Conservation (phyloP, 805 yeast genomes). For the Saturnispora kantuleensis region DNA sequence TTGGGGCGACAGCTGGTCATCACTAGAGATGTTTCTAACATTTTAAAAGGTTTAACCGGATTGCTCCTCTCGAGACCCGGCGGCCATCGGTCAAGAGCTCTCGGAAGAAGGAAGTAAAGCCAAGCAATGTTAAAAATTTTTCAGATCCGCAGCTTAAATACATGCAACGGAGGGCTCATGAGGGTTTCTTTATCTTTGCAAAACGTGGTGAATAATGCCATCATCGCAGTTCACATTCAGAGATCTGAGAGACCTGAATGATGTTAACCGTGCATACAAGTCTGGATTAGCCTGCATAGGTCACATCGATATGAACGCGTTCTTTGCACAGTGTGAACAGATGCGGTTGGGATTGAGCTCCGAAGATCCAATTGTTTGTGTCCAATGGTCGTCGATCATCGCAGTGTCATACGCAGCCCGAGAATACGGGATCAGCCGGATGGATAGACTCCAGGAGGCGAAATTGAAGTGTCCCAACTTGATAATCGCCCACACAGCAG, state of each 20-base stretch:
- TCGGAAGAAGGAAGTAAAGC: not conserved
- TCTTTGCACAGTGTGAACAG: conserved; percentile 91
- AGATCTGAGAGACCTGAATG: conserved; percentile 40
- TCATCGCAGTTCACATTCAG: conserved; percentile 38
- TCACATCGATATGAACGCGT: conserved; percentile 88
- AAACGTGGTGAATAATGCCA: not conserved
- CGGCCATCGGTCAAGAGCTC: not conserved
- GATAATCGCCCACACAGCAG: conserved; percentile 85
- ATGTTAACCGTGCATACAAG: conserved; percentile 36
- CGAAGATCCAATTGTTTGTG: conserved; percentile 83
- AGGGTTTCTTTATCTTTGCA: not conserved
- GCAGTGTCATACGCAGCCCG: conserved; percentile 92
- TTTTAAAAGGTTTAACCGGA: not conserved
- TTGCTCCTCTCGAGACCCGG: not conserved
- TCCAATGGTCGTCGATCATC: conserved; percentile 84
- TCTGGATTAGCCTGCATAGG: conserved; percentile 74
- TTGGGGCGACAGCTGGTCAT: conserved; percentile 73
- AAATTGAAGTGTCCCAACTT: conserved; percentile 64
- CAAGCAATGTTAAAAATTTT: not conserved
- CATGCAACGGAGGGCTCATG: conserved; percentile 1
- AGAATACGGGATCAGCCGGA: conserved; percentile 67
- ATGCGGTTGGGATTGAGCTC: conserved; percentile 53
- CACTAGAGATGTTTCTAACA: conserved; percentile 23
- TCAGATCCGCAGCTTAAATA: not conserved
- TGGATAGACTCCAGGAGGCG: conserved; percentile 65